Conservation (phyloP, 768 basidiomycete genomes). For the Rhizopogon rudus region DNA sequence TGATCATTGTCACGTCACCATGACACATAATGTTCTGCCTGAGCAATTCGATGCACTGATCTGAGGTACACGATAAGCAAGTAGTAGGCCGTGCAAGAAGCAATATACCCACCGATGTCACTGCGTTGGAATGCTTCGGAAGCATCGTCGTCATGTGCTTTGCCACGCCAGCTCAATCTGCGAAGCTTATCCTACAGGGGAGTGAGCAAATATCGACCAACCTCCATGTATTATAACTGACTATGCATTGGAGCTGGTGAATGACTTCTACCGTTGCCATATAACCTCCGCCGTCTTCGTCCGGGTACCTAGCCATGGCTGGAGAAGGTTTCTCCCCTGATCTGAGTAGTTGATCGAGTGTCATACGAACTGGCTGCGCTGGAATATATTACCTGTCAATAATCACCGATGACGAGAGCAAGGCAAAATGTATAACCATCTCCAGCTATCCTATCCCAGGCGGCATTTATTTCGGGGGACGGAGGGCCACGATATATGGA, state of each 20-base stretch:
- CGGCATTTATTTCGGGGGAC: constrained; percentile 5
- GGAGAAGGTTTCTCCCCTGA: constrained; percentile 1
- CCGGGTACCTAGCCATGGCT: constrained; percentile 1
- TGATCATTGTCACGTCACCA: constrained; percentile 4
- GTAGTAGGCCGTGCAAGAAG: background rate
- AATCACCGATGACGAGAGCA: background rate
- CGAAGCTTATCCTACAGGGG: constrained; percentile 4
- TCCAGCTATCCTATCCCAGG: constrained; percentile 3
- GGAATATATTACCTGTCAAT: too few species aligned
- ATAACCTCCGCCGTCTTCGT: constrained; percentile 7
- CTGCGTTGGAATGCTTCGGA: constrained; percentile 1
- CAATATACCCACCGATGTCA: background rate
- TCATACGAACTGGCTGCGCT: constrained; percentile 4
- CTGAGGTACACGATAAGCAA: background rate
- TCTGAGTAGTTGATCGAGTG: background rate
- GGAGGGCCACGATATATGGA: constrained; percentile 4
- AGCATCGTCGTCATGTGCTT: background rate
- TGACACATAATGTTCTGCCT: constrained; percentile 8
- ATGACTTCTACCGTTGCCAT: constrained; percentile 4
- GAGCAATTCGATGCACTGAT: constrained; percentile 4
- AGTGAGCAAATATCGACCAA: background rate
- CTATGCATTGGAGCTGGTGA: constrained; percentile 8
- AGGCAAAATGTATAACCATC: background rate
- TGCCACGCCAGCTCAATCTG: constrained; percentile 1
- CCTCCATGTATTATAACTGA: background rate